phyloP scores from a whole-genome alignment of 2,329 filamentous ascomycete genomes.

The Calonectria pseudoturangicola region DNA sequence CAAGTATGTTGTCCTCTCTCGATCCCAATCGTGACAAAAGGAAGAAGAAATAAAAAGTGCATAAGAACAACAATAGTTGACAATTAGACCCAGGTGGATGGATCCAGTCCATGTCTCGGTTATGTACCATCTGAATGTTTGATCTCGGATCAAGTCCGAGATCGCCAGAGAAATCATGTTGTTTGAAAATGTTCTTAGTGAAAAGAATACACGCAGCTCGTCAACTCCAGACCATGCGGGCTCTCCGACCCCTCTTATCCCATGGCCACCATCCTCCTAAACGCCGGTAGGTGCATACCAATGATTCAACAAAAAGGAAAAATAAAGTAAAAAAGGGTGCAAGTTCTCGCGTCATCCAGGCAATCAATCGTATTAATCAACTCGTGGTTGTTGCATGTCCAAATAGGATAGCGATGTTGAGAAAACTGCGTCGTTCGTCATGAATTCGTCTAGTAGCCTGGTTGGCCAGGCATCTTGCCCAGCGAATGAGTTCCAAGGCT shows the following conservation, averaged over 20 bases:
- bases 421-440: slow-evolving; percentile 42
- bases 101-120: slow-evolving; percentile 24
- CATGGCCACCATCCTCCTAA: slow-evolving; percentile 45
- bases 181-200: slow-evolving; percentile 25
- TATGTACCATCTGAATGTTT: slow-evolving; percentile 33
- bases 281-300: slow-evolving; percentile 51
- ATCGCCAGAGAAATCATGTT: slow-evolving; percentile 18
- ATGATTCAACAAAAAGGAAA: slow-evolving; percentile 32
- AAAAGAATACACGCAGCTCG: slow-evolving; percentile 45
- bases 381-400: slow-evolving; percentile 15
- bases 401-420: slow-evolving; percentile 14
- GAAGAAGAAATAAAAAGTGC: slow-evolving; percentile 28
- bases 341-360: slow-evolving; percentile 26
- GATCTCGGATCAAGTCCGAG: not conserved
- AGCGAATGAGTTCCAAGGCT: slow-evolving; percentile 68
- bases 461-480: slow-evolving; percentile 73
- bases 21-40: slow-evolving; percentile 2
- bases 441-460: slow-evolving; percentile 68
- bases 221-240: slow-evolving; percentile 53
- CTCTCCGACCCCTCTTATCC: slow-evolving; percentile 39
- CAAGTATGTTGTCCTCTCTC: slow-evolving; percentile 37
- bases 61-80: slow-evolving; percentile 12
- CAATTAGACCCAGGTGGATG: slow-evolving; percentile 6
- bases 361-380: slow-evolving; percentile 32
- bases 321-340: slow-evolving; percentile 29